Evolutionary conservation across 2,329 filamentous ascomycete species (phyloP), one percentile per base, ranked within the genome.

Genomic region (Pseudonectria buxi): DNA sequence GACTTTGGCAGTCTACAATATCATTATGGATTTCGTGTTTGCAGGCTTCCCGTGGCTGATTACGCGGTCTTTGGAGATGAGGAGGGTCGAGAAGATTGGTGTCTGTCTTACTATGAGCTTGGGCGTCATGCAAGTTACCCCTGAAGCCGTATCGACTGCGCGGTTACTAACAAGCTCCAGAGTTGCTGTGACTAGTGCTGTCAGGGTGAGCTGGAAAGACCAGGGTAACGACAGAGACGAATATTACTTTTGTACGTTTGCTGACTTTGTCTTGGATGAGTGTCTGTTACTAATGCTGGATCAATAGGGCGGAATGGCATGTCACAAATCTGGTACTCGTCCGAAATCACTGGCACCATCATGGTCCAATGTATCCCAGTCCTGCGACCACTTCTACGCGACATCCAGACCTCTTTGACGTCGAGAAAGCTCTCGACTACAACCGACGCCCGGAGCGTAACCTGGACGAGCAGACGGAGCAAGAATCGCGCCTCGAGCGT

Each of bases 361-460:
- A 72, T 74, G 28, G 71, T 73, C 4, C 70, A 73, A 44, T 74
- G 68, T 40, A 66, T 74, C 3, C 71, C 71, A 3, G 64, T 74
- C 12, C 47, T 74, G 7, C 63, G 71, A 9, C 67, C 69, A 0
- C 60, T 74, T 14, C 42, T 74, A 6, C 43, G 44, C 30, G 49
- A 49, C 24, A 43, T 53, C 2, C 49, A 51, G 37, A 49, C 43
- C 12, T 49, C 50, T 13, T 26, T 47, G 7, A 53, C 50, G 7
- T 53, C 50, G 3, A 39, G 39, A 26, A 47, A 39, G 24, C 41
- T 53, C 10, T 44, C 38, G 14, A 50, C 47, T 3, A 37, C 39
- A 3, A 38, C 29, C 13, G 44, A 40, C 18, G 46, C 43, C 24
- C 49, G 40, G 24, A 42, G 34, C 15, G 41, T 40, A 14, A 27